Evolutionary conservation across 495 filamentous ascomycete species (phyloP).

Genomic region (Penicillium fimorum): DNA sequence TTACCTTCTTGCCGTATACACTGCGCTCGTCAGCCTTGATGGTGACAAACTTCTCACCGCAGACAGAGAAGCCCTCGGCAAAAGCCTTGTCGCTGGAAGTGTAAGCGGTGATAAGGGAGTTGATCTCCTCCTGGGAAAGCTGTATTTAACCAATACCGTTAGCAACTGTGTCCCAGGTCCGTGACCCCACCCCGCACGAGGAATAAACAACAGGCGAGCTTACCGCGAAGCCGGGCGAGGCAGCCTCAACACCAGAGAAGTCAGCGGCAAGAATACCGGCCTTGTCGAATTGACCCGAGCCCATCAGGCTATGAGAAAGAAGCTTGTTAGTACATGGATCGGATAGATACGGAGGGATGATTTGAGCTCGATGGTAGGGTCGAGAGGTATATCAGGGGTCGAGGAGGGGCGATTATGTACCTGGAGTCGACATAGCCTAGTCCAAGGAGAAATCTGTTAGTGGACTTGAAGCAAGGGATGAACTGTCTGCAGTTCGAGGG

Average conservation of each 20-base stretch:
- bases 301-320: constrained; percentile 65
- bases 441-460: constrained; percentile 20
- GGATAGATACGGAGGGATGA: not conserved
- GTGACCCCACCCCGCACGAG: constrained; percentile 8
- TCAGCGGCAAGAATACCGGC: constrained; percentile 81
- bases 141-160: constrained; percentile 16
- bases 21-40: constrained; percentile 71
- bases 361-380: constrained; percentile 13
- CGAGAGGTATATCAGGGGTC: constrained; percentile 10
- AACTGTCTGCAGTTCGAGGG: constrained; percentile 4
- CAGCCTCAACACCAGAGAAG: constrained; percentile 82
- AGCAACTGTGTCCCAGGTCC: constrained; percentile 2
- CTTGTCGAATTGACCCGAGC: constrained; percentile 78
- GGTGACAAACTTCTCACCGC: constrained; percentile 68
- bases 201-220: constrained; percentile 25
- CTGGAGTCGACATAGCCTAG: constrained; percentile 67
- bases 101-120: constrained; percentile 35
- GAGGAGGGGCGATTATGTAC: constrained; percentile 39
- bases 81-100: constrained; percentile 29
- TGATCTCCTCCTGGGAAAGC: constrained; percentile 43
- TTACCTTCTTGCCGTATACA: constrained; percentile 84
- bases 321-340: constrained; percentile 15
- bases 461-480: constrained; percentile 13
- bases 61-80: constrained; percentile 63
- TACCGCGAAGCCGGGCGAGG: constrained; percentile 69